Base-by-base conservation (phyloP, 192 early-diverging fungal species). In the Endogone sp. region DNA sequence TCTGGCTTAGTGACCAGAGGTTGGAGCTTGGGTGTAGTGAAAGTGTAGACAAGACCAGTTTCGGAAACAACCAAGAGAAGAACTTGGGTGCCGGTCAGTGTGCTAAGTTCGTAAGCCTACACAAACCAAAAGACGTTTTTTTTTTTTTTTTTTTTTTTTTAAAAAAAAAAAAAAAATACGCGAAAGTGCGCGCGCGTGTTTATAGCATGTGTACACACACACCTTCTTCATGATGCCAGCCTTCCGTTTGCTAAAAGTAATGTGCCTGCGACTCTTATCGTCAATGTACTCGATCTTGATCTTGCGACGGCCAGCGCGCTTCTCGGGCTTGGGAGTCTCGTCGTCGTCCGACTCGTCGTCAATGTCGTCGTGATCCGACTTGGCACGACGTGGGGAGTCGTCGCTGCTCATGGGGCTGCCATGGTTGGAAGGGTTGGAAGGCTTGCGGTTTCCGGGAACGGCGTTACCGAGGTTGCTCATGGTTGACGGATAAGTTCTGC, bases 141-240 rank as follows among this genome's bases (percentile, higher is more conserved):
- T n/a, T n/a, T n/a, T n/a, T n/a, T n/a, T n/a, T n/a, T n/a, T n/a
- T n/a, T 25, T 25, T 6, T 25, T 29, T 60, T 6, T 22, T n/a
- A 28, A 65, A 67, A 27, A 62, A 11, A 60, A n/a, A n/a, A n/a
- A n/a, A n/a, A n/a, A n/a, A n/a, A n/a, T n/a, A n/a, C n/a, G n/a
- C n/a, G n/a, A n/a, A 60, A 60, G 27, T 26, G 49, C n/a, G n/a
- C n/a, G n/a, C n/a, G n/a, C n/a, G n/a, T n/a, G 57, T 2, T n/a
- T n/a, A n/a, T n/a, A n/a, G n/a, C n/a, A n/a, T 4, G 23, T 29
- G n/a, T 25, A 3, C 0, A 62, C 60, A 29, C 60, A 22, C 74
- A 89, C 89, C 90, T 98, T 98, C 80, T 98, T 98, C 96, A 98
- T 96, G 71, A 98, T 95, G 56, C 96, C 96, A 16, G 94, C 92